Conservation (phyloP, 305 asterid genomes). For the Plantago coronopus region DNA sequence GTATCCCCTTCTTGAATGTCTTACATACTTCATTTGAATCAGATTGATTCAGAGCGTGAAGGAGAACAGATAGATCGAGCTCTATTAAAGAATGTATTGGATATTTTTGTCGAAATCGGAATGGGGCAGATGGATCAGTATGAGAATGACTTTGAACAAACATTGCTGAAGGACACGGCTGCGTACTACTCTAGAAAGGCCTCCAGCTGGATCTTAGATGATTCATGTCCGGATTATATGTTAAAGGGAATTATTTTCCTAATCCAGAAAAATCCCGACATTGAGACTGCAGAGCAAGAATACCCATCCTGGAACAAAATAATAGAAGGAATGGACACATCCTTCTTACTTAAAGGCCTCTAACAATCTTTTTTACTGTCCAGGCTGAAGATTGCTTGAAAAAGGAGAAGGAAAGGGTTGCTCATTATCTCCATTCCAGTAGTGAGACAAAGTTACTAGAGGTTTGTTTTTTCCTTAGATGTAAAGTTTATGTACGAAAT, state of each 20-base stretch:
- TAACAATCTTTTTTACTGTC: slow-evolving; percentile 20
- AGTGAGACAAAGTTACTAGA: slow-evolving; percentile 74
- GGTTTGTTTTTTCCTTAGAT: slow-evolving; percentile 42
- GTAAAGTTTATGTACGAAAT: neutral
- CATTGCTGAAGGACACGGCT: slow-evolving; percentile 65
- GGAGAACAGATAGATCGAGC: slow-evolving; percentile 85
- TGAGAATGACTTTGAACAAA: slow-evolving; percentile 66
- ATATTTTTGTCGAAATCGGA: slow-evolving; percentile 84
- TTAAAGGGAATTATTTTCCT: slow-evolving; percentile 41
- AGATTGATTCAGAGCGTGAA: slow-evolving; percentile 85
- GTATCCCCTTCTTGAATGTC: slow-evolving; percentile 14
- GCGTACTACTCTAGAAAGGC: slow-evolving; percentile 85
- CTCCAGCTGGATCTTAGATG: slow-evolving; percentile 79
- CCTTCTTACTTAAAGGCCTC: slow-evolving; percentile 5
- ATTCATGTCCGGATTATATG: slow-evolving; percentile 94
- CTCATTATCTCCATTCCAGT: slow-evolving; percentile 66
- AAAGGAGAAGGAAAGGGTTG: slow-evolving; percentile 72
- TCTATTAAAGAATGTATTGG: slow-evolving; percentile 67
- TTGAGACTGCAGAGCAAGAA: slow-evolving; percentile 7
- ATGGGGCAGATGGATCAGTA: slow-evolving; percentile 75
- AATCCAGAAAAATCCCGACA: slow-evolving; percentile 1
- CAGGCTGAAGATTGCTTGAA: slow-evolving; percentile 83
- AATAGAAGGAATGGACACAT: neutral
- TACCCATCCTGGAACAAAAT: neutral
- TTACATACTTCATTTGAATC: slow-evolving; percentile 20